These are phyloP conservation scores for Calonectria montana DNA, from an alignment of 2,329 filamentous ascomycete genomes.

Conservation along the genomic window DNA sequence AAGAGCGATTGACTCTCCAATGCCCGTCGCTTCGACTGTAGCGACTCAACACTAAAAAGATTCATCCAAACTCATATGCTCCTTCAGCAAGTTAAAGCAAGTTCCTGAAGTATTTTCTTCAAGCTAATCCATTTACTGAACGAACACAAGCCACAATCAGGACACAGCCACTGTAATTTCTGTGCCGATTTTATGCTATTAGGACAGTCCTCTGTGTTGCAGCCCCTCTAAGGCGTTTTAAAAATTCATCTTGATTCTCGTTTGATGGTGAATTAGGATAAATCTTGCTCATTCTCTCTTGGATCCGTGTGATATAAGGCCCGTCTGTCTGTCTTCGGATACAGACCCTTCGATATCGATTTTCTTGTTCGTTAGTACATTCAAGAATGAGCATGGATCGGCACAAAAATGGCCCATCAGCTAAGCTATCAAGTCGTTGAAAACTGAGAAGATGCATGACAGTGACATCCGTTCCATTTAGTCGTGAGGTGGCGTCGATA, in stretches of 20 bases:
- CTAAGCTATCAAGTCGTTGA: background rate
- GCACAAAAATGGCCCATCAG: background rate
- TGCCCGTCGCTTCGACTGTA: too few relatives aligned
- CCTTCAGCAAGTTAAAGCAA: too few relatives aligned
- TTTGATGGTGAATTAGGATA: background rate
- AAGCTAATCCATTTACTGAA: too few relatives aligned
- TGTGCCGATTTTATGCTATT: background rate
- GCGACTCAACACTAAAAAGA: too few relatives aligned
- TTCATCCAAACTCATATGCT: too few relatives aligned
- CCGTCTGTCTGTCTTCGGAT: background rate
- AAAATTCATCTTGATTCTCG: background rate
- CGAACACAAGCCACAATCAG: too few relatives aligned
- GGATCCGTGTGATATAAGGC: background rate
- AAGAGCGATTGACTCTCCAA: too few relatives aligned
- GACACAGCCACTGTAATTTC: too few relatives aligned
- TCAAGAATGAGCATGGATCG: background rate
- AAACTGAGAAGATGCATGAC: background rate
- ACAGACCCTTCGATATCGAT: background rate
- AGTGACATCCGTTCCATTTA: background rate
- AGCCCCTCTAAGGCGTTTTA: background rate
- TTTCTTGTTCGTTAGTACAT: background rate
- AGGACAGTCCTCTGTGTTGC: background rate
- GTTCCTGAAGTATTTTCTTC: too few relatives aligned
- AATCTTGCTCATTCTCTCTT: background rate
- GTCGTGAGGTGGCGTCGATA: background rate